Evolutionary conservation across 2,329 filamentous ascomycete genomes (phyloP).

Genomic region (Arthrobotrys pseudoclavata): DNA sequence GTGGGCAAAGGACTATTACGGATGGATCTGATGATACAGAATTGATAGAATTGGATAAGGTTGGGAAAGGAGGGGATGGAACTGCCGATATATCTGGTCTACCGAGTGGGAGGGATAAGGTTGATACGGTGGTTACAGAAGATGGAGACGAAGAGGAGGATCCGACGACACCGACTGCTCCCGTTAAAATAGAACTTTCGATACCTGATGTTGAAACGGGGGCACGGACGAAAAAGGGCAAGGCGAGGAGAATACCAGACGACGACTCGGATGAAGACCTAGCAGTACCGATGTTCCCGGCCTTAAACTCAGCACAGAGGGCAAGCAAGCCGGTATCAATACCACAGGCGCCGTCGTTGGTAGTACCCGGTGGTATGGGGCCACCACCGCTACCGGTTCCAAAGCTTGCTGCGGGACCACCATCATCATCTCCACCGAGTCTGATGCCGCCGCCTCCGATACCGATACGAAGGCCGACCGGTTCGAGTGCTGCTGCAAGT

Average conservation of each 20-base stretch:
- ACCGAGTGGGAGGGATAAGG: slow-evolving; percentile 44
- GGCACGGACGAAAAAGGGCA: slow-evolving; percentile 12
- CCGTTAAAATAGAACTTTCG: slow-evolving; percentile 47
- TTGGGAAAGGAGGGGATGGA: slow-evolving; percentile 2
- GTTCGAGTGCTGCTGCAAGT: slow-evolving; percentile 40
- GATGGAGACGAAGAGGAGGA: slow-evolving; percentile 45
- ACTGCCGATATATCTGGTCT: slow-evolving; percentile 12
- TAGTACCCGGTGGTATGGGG: slow-evolving; percentile 50
- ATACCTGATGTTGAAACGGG: slow-evolving; percentile 8
- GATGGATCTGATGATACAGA: slow-evolving; percentile 32
- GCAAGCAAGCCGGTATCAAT: slow-evolving; percentile 64
- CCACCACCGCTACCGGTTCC: slow-evolving; percentile 56
- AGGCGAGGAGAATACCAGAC: slow-evolving; percentile 3
- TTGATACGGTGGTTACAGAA: slow-evolving; percentile 33
- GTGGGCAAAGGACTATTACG: slow-evolving; percentile 33
- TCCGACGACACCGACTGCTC: slow-evolving; percentile 47
- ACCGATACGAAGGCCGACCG: slow-evolving; percentile 67
- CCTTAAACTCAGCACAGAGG: slow-evolving; percentile 71
- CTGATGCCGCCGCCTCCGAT: slow-evolving; percentile 65
- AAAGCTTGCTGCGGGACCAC: slow-evolving; percentile 53
- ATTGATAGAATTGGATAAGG: slow-evolving; percentile 13
- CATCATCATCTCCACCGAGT: slow-evolving; percentile 58
- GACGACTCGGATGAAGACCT: slow-evolving; percentile 62
- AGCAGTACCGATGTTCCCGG: slow-evolving; percentile 69
- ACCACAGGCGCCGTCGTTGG: slow-evolving; percentile 55